Percentiles rank a stretch among this genome's conserved stretches.
These are phyloP conservation scores for Pascua guehoae DNA, from an alignment of 1,284 basidiomycete genomes.

Conservation along the genomic window DNA sequence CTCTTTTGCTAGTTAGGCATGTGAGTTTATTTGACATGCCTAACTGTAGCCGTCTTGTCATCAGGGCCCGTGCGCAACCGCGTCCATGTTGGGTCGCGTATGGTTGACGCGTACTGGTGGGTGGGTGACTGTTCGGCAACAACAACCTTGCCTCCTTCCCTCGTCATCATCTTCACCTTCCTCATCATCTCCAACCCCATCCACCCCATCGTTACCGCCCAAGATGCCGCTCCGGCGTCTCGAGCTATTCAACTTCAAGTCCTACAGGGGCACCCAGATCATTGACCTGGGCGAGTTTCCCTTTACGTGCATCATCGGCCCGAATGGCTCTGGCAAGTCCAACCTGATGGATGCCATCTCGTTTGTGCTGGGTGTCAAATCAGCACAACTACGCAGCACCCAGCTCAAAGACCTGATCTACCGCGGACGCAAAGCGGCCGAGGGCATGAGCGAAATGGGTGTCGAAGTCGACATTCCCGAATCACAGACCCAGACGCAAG, in stretches of 20 bases:
- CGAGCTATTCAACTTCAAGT: conserved; percentile 91
- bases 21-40: no score
- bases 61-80: no score
- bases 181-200: neutral
- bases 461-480: conserved; percentile 42
- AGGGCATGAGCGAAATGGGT: conserved; percentile 51
- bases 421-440: conserved; percentile 68
- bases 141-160: neutral
- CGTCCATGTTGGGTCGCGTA: neutral
- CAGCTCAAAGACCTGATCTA: conserved; percentile 95
- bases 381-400: conserved; percentile 83
- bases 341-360: conserved; percentile 99
- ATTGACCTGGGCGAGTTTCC: conserved; percentile 53
- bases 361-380: conserved; percentile 95
- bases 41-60: no score
- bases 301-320: conserved; percentile 95
- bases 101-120: neutral
- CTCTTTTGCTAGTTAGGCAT: no score
- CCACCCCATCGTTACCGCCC: conserved; percentile 3
- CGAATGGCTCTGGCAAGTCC: conserved; percentile 98
- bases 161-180: conserved; percentile 1
- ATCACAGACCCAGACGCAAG: conserved; percentile 16
- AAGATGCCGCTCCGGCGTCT: conserved; percentile 55
- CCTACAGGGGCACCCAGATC: conserved; percentile 63
- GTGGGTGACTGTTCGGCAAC: neutral